A percentile compares a stretch with the other conserved stretches of the same genome.
phyloP scores from a whole-genome alignment of 495 filamentous ascomycete genomes.

The Aspergillus heteromorphus region DNA sequence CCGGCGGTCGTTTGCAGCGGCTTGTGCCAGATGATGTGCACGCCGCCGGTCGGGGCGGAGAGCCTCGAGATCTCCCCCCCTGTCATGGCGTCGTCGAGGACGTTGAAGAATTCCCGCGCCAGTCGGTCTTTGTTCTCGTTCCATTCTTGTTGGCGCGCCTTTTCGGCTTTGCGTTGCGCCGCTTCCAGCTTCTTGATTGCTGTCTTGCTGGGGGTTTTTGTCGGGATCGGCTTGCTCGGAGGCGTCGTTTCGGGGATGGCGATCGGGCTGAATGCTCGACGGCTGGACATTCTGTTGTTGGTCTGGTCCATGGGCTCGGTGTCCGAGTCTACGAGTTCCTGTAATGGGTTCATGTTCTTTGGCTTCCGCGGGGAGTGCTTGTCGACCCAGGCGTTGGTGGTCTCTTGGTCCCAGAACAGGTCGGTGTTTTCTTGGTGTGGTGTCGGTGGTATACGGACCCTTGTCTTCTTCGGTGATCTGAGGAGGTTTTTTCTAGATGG shows the following conservation, averaged over 20 bases:
- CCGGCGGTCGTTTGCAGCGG: constrained; percentile 84
- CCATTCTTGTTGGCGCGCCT: constrained; percentile 57
- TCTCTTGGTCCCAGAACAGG: constrained; percentile 73
- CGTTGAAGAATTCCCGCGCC: constrained; percentile 61
- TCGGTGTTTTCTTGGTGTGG: constrained; percentile 65
- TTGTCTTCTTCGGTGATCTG: constrained; percentile 50
- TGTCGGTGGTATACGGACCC: constrained; percentile 43
- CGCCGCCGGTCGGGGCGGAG: constrained; percentile 63
- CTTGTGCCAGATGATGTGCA: constrained; percentile 77
- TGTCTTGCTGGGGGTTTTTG: constrained; percentile 39
- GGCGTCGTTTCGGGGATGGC: too few relatives aligned
- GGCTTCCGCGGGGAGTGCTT: constrained; percentile 68
- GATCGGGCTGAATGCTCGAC: too few relatives aligned
- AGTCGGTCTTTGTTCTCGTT: constrained; percentile 58
- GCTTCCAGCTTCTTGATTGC: constrained; percentile 39
- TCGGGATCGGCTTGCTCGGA: too few relatives aligned
- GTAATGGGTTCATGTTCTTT: constrained; percentile 41
- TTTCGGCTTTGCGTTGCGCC: constrained; percentile 37
- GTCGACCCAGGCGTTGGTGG: constrained; percentile 79
- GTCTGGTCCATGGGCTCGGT: constrained; percentile 13
- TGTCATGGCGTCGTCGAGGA: constrained; percentile 67
- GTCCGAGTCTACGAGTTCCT: constrained; percentile 30
- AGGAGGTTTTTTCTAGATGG: constrained; percentile 38
- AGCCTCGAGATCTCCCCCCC: constrained; percentile 55
- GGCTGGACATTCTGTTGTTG: constrained; percentile 11